Base-by-base conservation (phyloP, 805 yeast genomes). In the Spathaspora arborariae region DNA sequence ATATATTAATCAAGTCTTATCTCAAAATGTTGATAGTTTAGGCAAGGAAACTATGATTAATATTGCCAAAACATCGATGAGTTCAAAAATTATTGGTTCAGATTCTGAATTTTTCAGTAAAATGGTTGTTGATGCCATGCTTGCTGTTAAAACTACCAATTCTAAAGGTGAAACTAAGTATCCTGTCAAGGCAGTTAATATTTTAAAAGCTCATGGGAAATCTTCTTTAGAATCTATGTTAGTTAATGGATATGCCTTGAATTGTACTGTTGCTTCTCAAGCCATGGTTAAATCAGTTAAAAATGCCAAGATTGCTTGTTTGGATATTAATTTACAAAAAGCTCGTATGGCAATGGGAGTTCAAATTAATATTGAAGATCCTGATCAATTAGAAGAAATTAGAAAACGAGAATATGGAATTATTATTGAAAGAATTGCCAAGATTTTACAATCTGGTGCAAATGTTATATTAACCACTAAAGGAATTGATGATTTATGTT, bases 281-380 rank as follows among this genome's bases (percentile, higher is more conserved):
- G 97, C 97, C 15, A 95, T 94, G 98, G 76, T 81, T 52, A 88
- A 85, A 59, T 74, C 77, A 44, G 72, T 90, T 41, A 66, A 69
- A 10, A 74, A 78, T 54, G 95, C 96, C 41, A 84, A 82, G 56
- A 87, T 90, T 56, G 97, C 97, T 2, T 82, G 89, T 55, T 75
- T 90, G 59, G 97, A 90, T 69, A 80, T 94, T 67, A 92, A 95
- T 68, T 74, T 94, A 62, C 99, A 95, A 65, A 92, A 91, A 66
- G 94, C 96, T 2, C 82, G 91, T 63, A 89, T 94, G 97, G 97
- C 97, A 37, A 82, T 94, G 82, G 99, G 99, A 46, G 98, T 94
- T 45, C 96, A 90, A 67, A 88, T 94, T 67, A 91, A 91, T 63
- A 89, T 94, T 62, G 96, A 88, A 58, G 97, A 94, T 65, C 99